Percentiles rank a stretch among this genome's conserved stretches.
Conservation (phyloP, 164 flowering plant species). For the Annona cherimola region DNA sequence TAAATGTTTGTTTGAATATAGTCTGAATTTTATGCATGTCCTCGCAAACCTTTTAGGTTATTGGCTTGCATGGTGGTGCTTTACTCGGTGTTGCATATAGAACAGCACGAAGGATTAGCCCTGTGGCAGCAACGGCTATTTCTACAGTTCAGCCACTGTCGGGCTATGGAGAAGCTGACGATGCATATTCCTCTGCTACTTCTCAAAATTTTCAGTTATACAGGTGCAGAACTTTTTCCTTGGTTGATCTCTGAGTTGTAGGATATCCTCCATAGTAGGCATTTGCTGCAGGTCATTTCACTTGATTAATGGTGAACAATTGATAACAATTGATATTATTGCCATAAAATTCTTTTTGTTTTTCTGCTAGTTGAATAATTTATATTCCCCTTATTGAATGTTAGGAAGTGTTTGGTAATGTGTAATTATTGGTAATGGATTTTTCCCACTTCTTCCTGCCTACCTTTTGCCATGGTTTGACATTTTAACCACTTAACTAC, state of each 20-base stretch:
- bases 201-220: slow-evolving; percentile 88
- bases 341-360: background rate
- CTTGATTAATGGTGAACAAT: background rate
- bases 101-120: slow-evolving; percentile 79
- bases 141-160: slow-evolving; percentile 87
- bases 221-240: slow-evolving; percentile 37
- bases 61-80: slow-evolving; percentile 96
- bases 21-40: background rate
- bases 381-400: background rate
- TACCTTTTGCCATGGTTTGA: too few species aligned
- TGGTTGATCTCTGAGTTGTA: background rate
- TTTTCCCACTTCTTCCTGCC: too few species aligned
- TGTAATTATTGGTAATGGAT: background rate
- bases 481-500: too few species aligned
- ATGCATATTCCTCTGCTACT: slow-evolving; percentile 67
- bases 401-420: background rate
- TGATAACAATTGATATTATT: background rate
- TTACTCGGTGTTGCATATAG: slow-evolving; percentile 95
- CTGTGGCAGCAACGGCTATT: slow-evolving; percentile 84
- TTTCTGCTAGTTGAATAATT: background rate
- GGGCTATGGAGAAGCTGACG: slow-evolving; percentile 64
- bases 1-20: background rate
- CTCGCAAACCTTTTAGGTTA: slow-evolving; percentile 39
- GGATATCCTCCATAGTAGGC: background rate
- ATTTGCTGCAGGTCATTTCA: background rate